These are phyloP conservation scores for Detonula confervacea DNA, from an alignment of 352 stramenopile species.

Conservation along the genomic window DNA sequence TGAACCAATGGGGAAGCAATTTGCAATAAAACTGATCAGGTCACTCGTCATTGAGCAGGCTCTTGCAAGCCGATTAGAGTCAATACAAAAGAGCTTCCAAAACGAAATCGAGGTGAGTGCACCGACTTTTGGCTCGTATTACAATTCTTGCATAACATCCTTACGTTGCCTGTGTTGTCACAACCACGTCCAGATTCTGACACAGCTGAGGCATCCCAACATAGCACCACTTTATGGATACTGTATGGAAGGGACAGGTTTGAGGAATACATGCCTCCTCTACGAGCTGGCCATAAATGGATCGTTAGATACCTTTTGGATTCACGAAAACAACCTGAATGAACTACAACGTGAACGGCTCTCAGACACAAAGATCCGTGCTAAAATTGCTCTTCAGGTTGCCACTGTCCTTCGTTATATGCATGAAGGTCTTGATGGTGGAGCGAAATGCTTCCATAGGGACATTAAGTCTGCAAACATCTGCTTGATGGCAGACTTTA, in stretches of 20 bases:
- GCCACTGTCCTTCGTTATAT: constrained; percentile 6
- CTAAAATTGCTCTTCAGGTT: constrained; percentile 7
- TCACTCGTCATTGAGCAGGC: not conserved
- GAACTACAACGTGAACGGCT: not conserved
- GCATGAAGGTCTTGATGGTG: constrained; percentile 14
- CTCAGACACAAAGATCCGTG: not conserved
- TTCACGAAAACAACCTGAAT: not conserved
- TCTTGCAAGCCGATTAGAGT: not conserved
- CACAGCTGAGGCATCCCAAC: not conserved
- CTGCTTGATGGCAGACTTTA: constrained; percentile 18
- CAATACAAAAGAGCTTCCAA: not conserved
- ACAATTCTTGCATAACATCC: too few relatives aligned
- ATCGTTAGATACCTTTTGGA: constrained; percentile 16
- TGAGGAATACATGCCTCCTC: constrained; percentile 7
- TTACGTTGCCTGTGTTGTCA: too few relatives aligned
- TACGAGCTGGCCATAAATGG: constrained; percentile 8
- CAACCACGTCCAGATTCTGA: not conserved
- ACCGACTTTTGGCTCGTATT: not conserved
- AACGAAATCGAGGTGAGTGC: not conserved
- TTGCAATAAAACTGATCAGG: not conserved
- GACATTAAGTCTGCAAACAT: constrained; percentile 31
- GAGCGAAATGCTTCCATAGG: constrained; percentile 13
- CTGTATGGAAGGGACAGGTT: not conserved
- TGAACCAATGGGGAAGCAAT: not conserved
- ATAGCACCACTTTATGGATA: not conserved